These are phyloP conservation scores for Candida orba DNA, from an alignment of 805 yeast species.

Conservation along the genomic window DNA sequence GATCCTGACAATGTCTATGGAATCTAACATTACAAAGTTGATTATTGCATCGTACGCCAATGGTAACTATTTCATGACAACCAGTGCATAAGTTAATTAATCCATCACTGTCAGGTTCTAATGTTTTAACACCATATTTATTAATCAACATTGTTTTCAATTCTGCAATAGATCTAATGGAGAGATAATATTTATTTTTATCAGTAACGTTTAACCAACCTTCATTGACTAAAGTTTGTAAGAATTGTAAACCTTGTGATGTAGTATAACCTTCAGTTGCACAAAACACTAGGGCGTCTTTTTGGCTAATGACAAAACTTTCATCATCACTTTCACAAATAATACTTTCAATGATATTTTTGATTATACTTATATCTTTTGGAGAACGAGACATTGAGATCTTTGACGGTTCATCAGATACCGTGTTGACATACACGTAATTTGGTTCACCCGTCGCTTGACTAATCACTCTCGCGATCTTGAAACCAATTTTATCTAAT, in stretches of 20 bases:
- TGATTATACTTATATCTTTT: constrained; percentile 35
- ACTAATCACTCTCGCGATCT: constrained; percentile 28
- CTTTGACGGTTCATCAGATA: constrained; percentile 30
- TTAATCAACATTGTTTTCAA: constrained; percentile 37
- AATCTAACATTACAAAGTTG: constrained; percentile 32
- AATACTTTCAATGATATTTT: constrained; percentile 33
- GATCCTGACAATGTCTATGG: constrained; percentile 41
- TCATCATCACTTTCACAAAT: constrained; percentile 19
- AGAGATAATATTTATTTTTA: constrained; percentile 29
- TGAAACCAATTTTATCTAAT: constrained; percentile 29
- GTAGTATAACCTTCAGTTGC: constrained; percentile 24
- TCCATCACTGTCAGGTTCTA: constrained; percentile 26
- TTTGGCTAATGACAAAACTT: constrained; percentile 29
- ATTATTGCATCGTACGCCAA: constrained; percentile 38
- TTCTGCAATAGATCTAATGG: constrained; percentile 40
- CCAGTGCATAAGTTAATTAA: constrained; percentile 37
- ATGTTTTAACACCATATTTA: constrained; percentile 30
- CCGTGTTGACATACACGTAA: constrained; percentile 31
- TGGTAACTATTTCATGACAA: constrained; percentile 46
- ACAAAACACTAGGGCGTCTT: constrained; percentile 15
- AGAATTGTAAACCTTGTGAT: constrained; percentile 34
- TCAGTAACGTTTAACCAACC: constrained; percentile 45
- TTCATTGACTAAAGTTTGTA: constrained; percentile 35
- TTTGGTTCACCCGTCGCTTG: constrained; percentile 28
- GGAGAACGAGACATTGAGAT: constrained; percentile 28